phyloP scores from a whole-genome alignment of 2,329 filamentous ascomycete species.

The Aschersonia sp. region DNA sequence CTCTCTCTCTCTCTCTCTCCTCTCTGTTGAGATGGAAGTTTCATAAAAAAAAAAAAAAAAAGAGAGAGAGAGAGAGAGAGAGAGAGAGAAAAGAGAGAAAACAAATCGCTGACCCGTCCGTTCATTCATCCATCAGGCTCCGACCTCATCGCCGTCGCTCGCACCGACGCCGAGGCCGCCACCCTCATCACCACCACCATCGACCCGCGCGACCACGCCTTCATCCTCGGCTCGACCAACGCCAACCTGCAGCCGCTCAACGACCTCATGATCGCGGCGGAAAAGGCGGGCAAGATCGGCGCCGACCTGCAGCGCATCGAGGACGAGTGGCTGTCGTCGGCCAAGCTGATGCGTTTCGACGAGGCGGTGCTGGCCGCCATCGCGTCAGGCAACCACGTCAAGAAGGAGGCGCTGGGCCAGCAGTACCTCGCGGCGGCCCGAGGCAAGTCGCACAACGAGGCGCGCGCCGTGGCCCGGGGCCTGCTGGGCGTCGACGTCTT shows the following conservation, averaged over 20 bases:
- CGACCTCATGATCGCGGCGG: constrained; percentile 81
- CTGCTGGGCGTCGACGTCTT: constrained; percentile 68
- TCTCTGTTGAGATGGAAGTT: no score
- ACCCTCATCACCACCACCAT: constrained; percentile 95
- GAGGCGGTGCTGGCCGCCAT: constrained; percentile 79
- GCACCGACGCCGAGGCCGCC: constrained; percentile 93
- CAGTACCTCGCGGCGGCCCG: constrained; percentile 54
- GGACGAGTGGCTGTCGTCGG: constrained; percentile 70
- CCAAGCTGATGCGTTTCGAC: constrained; percentile 75
- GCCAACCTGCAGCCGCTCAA: constrained; percentile 68
- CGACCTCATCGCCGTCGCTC: constrained; percentile 80
- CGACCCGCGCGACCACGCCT: constrained; percentile 86
- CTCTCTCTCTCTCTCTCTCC: no score
- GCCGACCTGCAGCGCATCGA: constrained; percentile 78
- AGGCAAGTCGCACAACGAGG: constrained; percentile 77
- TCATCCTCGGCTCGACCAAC: constrained; percentile 85
- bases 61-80: no score
- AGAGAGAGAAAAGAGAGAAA: no score
- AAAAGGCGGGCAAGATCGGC: constrained; percentile 68
- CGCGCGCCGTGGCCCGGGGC: constrained; percentile 62
- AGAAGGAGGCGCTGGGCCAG: constrained; percentile 54
- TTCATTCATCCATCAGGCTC: constrained; percentile 32
- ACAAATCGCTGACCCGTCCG: background rate
- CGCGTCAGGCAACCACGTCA: constrained; percentile 46
- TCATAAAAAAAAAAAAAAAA: no score